Percentiles rank a stretch among this genome's conserved stretches.
phyloP scores from a whole-genome alignment of 441 rosid species.

The Corymbia calophylla region DNA sequence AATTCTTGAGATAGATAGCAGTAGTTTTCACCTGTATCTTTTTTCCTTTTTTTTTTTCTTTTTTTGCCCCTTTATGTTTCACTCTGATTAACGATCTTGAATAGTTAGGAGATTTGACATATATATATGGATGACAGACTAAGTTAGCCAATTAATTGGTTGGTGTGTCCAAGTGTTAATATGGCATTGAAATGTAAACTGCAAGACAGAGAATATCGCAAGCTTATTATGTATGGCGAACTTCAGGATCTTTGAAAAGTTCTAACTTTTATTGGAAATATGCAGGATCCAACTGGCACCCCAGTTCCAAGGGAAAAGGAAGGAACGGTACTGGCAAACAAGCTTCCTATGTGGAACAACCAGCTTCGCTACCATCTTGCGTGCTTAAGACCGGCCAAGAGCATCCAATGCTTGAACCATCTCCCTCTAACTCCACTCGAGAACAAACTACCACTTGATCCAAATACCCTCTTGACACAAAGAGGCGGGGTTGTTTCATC shows the following conservation, averaged over 20 bases:
- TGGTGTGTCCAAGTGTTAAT: not conserved
- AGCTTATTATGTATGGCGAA: not conserved
- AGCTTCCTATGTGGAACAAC: slow-evolving; percentile 41
- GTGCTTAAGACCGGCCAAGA: slow-evolving; percentile 38
- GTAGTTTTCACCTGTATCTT: not conserved
- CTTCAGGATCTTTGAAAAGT: not conserved
- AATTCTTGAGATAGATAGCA: not conserved
- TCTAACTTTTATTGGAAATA: not conserved
- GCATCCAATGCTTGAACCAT: slow-evolving; percentile 13
- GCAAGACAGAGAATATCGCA: not conserved
- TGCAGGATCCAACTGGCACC: slow-evolving; percentile 58
- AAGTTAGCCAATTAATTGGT: not conserved
- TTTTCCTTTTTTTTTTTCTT: not conserved
- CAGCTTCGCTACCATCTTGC: slow-evolving; percentile 39
- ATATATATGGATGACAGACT: not conserved
- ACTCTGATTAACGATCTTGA: not conserved
- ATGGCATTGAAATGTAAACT: not conserved
- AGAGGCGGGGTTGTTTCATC: slow-evolving; percentile 33
- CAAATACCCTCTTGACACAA: slow-evolving; percentile 19
- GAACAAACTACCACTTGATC: slow-evolving; percentile 39
- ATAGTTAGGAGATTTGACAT: not conserved
- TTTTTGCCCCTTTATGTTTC: not conserved
- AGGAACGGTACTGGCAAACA: slow-evolving; percentile 29
- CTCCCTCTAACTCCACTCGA: slow-evolving; percentile 37
- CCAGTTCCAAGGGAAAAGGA: slow-evolving; percentile 51